A percentile compares a stretch with the other conserved stretches of the same genome.
Evolutionary conservation across 2,329 filamentous ascomycete genomes (phyloP).

Genomic region (Botryotinia narcissicola): DNA sequence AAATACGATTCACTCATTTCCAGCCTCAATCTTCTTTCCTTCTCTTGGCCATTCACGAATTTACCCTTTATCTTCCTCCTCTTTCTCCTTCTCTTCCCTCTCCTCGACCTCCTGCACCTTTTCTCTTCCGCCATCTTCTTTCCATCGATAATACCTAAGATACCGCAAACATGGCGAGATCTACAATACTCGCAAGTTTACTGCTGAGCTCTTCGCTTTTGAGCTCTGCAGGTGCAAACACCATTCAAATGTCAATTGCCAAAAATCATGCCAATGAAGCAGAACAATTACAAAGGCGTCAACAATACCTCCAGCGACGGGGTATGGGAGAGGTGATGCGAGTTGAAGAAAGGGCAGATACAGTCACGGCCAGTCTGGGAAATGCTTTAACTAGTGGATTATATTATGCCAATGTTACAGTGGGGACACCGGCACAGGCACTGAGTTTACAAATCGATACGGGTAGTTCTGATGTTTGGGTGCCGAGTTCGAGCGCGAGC

Average conservation of each 20-base stretch:
- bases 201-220: constrained; percentile 17
- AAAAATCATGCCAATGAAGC: constrained; percentile 26
- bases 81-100: neutral
- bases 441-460: constrained; percentile 59
- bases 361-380: constrained; percentile 27
- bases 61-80: neutral
- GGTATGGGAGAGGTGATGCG: constrained; percentile 18
- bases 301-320: constrained; percentile 14
- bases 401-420: constrained; percentile 48
- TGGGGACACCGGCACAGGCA: constrained; percentile 58
- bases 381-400: constrained; percentile 56
- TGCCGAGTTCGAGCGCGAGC: constrained; percentile 42
- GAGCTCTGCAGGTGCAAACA: constrained; percentile 4
- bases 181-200: constrained; percentile 6
- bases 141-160: neutral
- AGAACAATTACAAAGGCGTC: constrained; percentile 30
- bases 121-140: neutral
- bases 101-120: neutral
- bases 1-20: constrained; percentile 4
- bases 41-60: neutral
- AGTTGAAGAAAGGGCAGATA: constrained; percentile 23
- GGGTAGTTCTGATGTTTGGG: constrained; percentile 62
- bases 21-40: neutral
- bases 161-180: constrained; percentile 5
- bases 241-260: constrained; percentile 31